Conservation (phyloP, 768 basidiomycete species). For the Rhizopogon roseolus region DNA sequence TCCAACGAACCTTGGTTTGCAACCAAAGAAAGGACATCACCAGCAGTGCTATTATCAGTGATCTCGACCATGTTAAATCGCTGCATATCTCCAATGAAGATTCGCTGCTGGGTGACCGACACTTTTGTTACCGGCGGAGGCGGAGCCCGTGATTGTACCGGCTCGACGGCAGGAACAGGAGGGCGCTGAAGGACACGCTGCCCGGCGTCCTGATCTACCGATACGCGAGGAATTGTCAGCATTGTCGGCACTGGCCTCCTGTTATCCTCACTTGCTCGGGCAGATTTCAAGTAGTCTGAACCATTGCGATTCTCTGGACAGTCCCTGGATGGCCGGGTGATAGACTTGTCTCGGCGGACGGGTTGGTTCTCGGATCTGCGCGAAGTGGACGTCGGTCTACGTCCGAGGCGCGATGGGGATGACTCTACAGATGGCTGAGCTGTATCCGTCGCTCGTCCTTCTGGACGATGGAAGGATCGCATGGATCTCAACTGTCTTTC, state of each 20-base stretch:
- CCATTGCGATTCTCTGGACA: conserved; percentile 3
- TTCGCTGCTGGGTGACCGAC: conserved; percentile 53
- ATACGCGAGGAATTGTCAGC: conserved; percentile 13
- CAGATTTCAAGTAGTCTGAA: conserved; percentile 13
- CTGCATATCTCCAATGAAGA: conserved; percentile 77
- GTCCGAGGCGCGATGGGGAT: conserved; percentile 23
- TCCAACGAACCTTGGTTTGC: conserved; percentile 63
- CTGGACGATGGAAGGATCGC: conserved; percentile 60
- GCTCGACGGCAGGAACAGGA: conserved; percentile 24
- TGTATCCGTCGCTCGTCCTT: conserved; percentile 30
- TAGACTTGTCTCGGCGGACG: neutral
- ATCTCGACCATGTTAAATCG: conserved; percentile 74
- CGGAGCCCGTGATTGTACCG: neutral
- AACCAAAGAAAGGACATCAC: conserved; percentile 66
- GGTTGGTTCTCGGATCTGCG: conserved; percentile 8
- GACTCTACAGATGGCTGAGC: conserved; percentile 28
- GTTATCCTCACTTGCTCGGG: conserved; percentile 23
- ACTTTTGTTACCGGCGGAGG: conserved; percentile 24
- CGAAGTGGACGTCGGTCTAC: conserved; percentile 31
- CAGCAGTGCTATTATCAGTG: conserved; percentile 57
- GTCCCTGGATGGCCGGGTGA: conserved; percentile 6
- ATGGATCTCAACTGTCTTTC: conserved; percentile 36
- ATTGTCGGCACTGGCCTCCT: conserved; percentile 14
- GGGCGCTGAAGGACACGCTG: conserved; percentile 25
- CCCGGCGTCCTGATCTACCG: conserved; percentile 16